Conservation (phyloP, 2,329 filamentous ascomycete genomes). For the Chaetomiaceae sp. region DNA sequence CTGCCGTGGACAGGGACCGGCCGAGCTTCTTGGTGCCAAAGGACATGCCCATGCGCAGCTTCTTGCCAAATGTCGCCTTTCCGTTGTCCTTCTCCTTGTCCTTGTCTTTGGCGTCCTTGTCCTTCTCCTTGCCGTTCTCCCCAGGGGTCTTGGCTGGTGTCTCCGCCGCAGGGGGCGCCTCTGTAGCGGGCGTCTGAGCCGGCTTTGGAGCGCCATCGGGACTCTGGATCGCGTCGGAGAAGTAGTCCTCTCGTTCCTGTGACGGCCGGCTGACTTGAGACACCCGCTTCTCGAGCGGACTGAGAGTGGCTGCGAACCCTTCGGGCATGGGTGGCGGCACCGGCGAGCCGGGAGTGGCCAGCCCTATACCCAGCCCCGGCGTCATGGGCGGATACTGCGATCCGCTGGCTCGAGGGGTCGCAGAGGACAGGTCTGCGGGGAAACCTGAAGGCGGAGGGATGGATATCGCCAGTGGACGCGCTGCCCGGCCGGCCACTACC, state of each 20-base stretch:
- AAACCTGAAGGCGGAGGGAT: conserved; percentile 39
- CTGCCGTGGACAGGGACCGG: conserved; percentile 60
- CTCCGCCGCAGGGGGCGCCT: conserved; percentile 24
- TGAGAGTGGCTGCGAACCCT: conserved; percentile 39
- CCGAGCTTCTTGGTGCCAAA: conserved; percentile 82
- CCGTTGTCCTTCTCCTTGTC: conserved; percentile 46
- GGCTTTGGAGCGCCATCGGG: conserved; percentile 45
- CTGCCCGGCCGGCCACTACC: conserved; percentile 49
- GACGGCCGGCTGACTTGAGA: conserved; percentile 58
- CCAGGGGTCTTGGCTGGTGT: conserved; percentile 35
- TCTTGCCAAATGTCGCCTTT: conserved; percentile 71
- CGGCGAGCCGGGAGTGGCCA: conserved; percentile 62
- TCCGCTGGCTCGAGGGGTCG: conserved; percentile 63
- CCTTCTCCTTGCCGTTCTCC: conserved; percentile 43
- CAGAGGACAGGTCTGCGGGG: conserved; percentile 42
- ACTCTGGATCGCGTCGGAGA: conserved; percentile 57
- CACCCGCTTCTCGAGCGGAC: conserved; percentile 50
- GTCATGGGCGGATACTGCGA: conserved; percentile 59
- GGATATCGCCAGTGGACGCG: conserved; percentile 57
- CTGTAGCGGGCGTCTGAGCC: conserved; percentile 43
- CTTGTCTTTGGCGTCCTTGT: conserved; percentile 42
- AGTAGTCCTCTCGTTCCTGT: conserved; percentile 70
- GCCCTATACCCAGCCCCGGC: conserved; percentile 72
- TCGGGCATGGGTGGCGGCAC: conserved; percentile 49
- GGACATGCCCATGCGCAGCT: conserved; percentile 72